Conservation (phyloP, 495 filamentous ascomycete species). For the Podospora didyma region DNA sequence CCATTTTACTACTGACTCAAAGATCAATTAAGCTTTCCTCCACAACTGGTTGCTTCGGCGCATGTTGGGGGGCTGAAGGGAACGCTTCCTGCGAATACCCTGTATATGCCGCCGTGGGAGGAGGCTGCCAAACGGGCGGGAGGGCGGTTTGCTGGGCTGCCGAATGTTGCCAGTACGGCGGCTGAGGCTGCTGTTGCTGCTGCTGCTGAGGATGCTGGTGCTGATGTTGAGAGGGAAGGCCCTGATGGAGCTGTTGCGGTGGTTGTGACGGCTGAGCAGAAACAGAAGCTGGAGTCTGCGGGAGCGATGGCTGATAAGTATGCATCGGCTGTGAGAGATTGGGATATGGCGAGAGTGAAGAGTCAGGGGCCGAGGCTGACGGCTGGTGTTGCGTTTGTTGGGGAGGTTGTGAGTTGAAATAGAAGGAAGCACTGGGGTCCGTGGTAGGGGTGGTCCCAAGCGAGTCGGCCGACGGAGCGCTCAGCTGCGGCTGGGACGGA, state of each 20-base stretch:
- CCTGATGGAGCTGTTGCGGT: constrained; percentile 20
- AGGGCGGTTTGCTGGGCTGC: constrained; percentile 32
- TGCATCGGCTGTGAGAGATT: constrained; percentile 40
- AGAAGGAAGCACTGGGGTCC: constrained; percentile 47
- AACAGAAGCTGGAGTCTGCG: constrained; percentile 40
- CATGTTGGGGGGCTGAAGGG: constrained; percentile 58
- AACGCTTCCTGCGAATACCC: constrained; percentile 64
- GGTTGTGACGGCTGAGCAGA: constrained; percentile 38
- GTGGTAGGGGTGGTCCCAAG: constrained; percentile 29
- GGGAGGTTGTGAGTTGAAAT: constrained; percentile 39
- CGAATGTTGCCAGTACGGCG: constrained; percentile 37
- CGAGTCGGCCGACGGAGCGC: constrained; percentile 15
- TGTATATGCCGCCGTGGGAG: constrained; percentile 37
- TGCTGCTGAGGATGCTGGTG: constrained; percentile 25
- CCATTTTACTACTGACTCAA: constrained; percentile 31
- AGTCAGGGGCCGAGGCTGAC: constrained; percentile 30
- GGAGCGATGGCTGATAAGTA: constrained; percentile 33
- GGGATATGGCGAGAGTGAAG: constrained; percentile 39
- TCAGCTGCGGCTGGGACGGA: constrained; percentile 27
- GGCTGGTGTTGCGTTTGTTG: constrained; percentile 28
- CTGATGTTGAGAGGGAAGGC: constrained; percentile 19
- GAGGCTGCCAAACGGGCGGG: constrained; percentile 43
- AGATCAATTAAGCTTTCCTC: constrained; percentile 94
- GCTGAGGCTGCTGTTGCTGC: constrained; percentile 17
- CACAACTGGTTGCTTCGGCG: constrained; percentile 58